Conservation (phyloP, 306 rosid genomes). For the Cucumis melo region DNA sequence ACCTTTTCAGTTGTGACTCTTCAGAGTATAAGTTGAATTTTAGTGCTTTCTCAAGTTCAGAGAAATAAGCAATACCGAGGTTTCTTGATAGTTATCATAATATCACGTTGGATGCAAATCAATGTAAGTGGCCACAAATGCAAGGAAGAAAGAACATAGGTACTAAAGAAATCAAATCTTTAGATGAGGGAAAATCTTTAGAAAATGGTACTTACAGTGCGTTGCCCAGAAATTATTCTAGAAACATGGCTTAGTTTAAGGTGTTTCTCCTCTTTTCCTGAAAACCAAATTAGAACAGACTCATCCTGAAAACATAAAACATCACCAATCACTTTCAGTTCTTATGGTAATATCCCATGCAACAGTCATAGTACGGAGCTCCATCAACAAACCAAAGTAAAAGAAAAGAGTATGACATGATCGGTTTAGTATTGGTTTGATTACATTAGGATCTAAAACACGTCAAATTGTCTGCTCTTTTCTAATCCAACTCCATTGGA, state of each 20-base stretch:
- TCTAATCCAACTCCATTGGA: neutral
- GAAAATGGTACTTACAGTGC: conserved; percentile 60
- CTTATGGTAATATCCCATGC: neutral
- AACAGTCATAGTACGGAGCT: neutral
- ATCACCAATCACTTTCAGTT: neutral
- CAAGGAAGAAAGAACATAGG: neutral
- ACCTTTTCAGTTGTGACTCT: neutral
- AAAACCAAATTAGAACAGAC: conserved; percentile 89
- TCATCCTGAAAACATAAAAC: conserved; percentile 67
- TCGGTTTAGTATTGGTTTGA: neutral
- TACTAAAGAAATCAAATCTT: neutral
- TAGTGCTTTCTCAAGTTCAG: neutral
- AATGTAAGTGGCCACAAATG: neutral
- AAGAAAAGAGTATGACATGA: neutral
- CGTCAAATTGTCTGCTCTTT: neutral
- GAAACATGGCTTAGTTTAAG: conserved; percentile 88
- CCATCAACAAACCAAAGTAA: neutral
- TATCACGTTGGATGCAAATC: neutral
- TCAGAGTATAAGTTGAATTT: neutral
- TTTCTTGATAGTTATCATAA: neutral
- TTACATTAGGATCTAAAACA: neutral
- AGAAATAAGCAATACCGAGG: neutral
- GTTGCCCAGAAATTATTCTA: conserved; percentile 95
- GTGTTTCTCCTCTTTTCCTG: conserved; percentile 94
- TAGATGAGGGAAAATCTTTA: conserved; percentile 1